These are phyloP conservation scores for Penicillium verhagenii DNA, from an alignment of 495 filamentous ascomycete genomes.

Conservation along the genomic window DNA sequence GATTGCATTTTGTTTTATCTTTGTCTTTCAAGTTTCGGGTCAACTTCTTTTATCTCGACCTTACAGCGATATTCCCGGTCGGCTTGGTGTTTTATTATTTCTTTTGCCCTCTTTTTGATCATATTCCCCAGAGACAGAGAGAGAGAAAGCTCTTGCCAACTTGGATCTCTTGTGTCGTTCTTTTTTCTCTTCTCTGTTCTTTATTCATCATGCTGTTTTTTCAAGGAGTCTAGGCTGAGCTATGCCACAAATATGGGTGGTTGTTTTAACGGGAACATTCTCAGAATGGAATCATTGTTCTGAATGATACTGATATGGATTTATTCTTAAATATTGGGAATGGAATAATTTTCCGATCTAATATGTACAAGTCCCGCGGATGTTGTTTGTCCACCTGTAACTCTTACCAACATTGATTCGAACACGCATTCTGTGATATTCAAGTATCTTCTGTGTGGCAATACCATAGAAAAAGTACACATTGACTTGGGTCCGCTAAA, in stretches of 20 bases:
- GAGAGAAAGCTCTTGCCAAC: too few species aligned
- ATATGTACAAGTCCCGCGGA: too few species aligned
- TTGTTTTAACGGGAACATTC: not conserved
- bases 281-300: not conserved
- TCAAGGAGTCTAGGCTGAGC: not conserved
- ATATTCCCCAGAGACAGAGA: constrained; percentile 8
- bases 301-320: not conserved
- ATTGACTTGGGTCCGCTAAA: too few species aligned
- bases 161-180: not conserved
- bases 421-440: too few species aligned
- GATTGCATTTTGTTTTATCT: constrained; percentile 4
- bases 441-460: too few species aligned
- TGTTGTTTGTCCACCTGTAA: too few species aligned
- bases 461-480: too few species aligned
- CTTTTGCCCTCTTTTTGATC: not conserved
- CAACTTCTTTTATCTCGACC: not conserved
- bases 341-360: not conserved
- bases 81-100: constrained; percentile 6
- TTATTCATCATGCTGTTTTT: not conserved
- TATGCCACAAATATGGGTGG: not conserved
- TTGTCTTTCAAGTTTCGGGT: too few species aligned
- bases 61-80: constrained; percentile 5
- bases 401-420: too few species aligned
- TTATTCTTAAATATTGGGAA: not conserved
- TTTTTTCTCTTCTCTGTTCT: not conserved